Evolutionary conservation across 2,329 filamentous ascomycete species (phyloP), one percentile per base, ranked within the genome.

Genomic region (Ophiocordyceps sinensis): DNA sequence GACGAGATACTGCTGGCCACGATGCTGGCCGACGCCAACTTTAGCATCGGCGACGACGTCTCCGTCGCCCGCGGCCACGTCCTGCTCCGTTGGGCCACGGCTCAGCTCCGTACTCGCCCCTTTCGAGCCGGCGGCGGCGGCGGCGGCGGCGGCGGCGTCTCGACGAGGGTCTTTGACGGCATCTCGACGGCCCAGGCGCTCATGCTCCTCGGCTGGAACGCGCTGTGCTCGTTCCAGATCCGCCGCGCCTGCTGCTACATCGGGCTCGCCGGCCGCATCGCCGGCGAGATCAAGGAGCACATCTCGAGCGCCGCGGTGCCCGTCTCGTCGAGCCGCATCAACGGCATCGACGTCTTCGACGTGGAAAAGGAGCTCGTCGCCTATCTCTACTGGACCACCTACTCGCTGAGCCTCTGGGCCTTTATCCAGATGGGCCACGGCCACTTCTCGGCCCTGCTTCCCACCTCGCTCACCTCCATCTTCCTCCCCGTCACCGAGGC

Each of bases 371-470:
- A 65, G 44, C 41, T 65, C 14, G 50, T 59, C 4, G 52, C 57
- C 21, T 61, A 61, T 45, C 47, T 65, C 6, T 62, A 61, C 51
- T 65, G 62, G 62, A 53, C 59, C 4, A 58, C 59, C 1, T 60
- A 59, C 42, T 54, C 60, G 1, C 50, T 62, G n/a, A 58, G 53
- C 28, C 51, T 63, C 8, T 65, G 62, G 62, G 50, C 50, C 6
- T 63, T 53, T 28, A 49, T 63, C 31, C 61, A 65, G 42, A 56
- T 53, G 43, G 56, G 57, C 36, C 44, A 45, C 29, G 46, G 47
- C 8, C 42, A 51, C 23, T 49, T 54, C 13, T 47, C 55, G n/a
- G 46, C 44, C 3, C 44, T 48, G 11, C 43, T 52, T 3, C 50
- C 50, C 5, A 51, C 51, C 1, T 47, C 49, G 4, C 47, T 53